phyloP scores from a whole-genome alignment of 805 yeast species.

The Kodamaea lidongshanica region DNA sequence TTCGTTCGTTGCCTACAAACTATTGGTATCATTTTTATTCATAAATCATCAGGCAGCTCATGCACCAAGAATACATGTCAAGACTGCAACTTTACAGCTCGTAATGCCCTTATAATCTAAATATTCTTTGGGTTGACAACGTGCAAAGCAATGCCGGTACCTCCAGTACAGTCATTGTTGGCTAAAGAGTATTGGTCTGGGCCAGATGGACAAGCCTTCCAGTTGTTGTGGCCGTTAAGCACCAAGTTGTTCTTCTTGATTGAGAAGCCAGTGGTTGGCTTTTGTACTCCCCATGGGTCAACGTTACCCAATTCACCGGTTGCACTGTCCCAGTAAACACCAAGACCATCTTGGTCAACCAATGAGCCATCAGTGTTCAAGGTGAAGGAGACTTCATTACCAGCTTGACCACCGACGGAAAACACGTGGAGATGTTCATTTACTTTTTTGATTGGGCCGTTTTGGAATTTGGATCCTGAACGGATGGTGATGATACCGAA shows the following conservation, averaged over 20 bases:
- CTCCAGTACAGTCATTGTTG: constrained; percentile 23
- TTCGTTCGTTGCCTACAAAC: too few species aligned
- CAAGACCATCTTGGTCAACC: constrained; percentile 26
- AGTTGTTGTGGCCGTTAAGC: constrained; percentile 27
- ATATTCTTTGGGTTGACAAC: too few species aligned
- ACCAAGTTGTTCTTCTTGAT: too few species aligned
- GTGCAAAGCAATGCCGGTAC: constrained; percentile 21
- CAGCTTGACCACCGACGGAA: constrained; percentile 28
- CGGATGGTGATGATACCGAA: constrained; percentile 18
- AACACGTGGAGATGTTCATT: constrained; percentile 28
- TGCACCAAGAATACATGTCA: too few species aligned
- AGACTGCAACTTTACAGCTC: too few species aligned
- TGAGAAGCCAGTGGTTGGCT: constrained; percentile 36
- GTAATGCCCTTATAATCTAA: too few species aligned
- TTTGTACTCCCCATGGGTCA: constrained; percentile 26
- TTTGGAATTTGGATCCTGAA: constrained; percentile 23
- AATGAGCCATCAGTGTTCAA: constrained; percentile 23
- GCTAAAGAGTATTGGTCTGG: constrained; percentile 20
- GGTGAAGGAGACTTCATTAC: constrained; percentile 19
- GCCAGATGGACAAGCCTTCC: constrained; percentile 36
- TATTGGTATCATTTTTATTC: too few species aligned
- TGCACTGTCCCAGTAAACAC: constrained; percentile 21
- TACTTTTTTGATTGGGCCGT: constrained; percentile 23
- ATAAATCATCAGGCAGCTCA: too few species aligned
- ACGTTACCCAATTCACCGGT: constrained; percentile 31